Evolutionary conservation across 495 filamentous ascomycete species (phyloP).

Genomic region (Lophiostoma macrostomum): DNA sequence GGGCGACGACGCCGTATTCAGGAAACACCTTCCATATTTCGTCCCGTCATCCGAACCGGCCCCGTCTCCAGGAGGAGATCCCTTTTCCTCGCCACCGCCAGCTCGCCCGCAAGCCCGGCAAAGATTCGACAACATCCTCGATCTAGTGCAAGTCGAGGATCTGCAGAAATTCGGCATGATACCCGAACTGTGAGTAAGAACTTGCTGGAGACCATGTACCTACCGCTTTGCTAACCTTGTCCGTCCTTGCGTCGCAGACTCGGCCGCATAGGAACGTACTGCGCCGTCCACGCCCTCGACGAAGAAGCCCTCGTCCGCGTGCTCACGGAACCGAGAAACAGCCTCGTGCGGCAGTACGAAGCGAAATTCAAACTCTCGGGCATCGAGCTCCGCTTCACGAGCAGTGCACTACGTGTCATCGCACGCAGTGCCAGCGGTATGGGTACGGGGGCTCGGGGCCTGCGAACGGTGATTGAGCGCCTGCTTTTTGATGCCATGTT

Average conservation of each 20-base stretch:
- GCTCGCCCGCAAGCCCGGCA: constrained; percentile 39
- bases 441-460: constrained; percentile 81
- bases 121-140: constrained; percentile 70
- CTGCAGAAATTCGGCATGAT: constrained; percentile 91
- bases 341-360: constrained; percentile 78
- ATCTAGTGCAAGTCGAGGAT: constrained; percentile 76
- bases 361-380: constrained; percentile 79
- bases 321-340: constrained; percentile 87
- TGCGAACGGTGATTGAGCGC: constrained; percentile 86
- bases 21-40: constrained; percentile 68
- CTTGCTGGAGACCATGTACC: too few species aligned
- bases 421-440: constrained; percentile 69
- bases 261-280: constrained; percentile 83
- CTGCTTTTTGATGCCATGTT: constrained; percentile 88
- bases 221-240: too few species aligned
- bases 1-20: constrained; percentile 59
- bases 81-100: constrained; percentile 19
- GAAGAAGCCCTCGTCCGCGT: constrained; percentile 77
- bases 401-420: constrained; percentile 70
- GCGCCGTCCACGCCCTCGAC: constrained; percentile 77
- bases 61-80: background rate
- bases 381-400: constrained; percentile 80
- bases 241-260: too few species aligned
- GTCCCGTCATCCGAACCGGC: constrained; percentile 36
- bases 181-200: too few species aligned